Evolutionary conservation across 2,329 filamentous ascomycete genomes (phyloP).

Genomic region (Fusarium hainanense): DNA sequence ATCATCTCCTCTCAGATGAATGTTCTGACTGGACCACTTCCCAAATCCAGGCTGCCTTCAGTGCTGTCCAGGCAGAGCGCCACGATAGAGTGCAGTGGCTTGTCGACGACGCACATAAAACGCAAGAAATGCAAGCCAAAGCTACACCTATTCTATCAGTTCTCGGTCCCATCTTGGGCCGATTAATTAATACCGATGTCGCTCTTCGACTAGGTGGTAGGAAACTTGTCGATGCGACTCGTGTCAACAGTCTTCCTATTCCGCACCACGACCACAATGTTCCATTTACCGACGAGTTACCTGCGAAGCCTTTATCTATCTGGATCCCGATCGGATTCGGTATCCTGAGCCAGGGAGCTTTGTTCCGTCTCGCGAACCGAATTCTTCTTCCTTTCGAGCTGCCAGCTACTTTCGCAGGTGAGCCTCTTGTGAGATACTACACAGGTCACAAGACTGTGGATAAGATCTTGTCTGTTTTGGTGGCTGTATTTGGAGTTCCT

Average conservation of each 20-base stretch:
- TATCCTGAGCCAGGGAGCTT: background rate
- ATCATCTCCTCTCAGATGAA: background rate
- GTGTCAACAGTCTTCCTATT: background rate
- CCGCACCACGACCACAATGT: background rate
- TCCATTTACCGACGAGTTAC: background rate
- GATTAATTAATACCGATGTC: rapidly evolving
- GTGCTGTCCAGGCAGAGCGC: background rate
- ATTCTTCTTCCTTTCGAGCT: background rate
- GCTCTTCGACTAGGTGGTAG: rapidly evolving
- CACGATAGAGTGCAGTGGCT: background rate
- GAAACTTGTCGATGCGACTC: background rate
- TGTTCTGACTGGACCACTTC: background rate
- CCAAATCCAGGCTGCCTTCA: background rate
- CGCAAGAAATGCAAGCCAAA: background rate
- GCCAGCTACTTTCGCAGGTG: background rate
- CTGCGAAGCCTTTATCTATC: background rate
- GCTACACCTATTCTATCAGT: background rate
- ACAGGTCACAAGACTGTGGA: background rate
- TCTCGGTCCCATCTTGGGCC: background rate
- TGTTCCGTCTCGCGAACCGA: rapidly evolving
- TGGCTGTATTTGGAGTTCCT: background rate
- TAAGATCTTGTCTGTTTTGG: background rate
- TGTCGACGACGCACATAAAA: background rate
- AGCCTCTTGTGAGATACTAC: background rate
- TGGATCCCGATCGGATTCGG: background rate